Base-by-base conservation (phyloP, 768 basidiomycete species). In the Xerocomellus dryophilus region DNA sequence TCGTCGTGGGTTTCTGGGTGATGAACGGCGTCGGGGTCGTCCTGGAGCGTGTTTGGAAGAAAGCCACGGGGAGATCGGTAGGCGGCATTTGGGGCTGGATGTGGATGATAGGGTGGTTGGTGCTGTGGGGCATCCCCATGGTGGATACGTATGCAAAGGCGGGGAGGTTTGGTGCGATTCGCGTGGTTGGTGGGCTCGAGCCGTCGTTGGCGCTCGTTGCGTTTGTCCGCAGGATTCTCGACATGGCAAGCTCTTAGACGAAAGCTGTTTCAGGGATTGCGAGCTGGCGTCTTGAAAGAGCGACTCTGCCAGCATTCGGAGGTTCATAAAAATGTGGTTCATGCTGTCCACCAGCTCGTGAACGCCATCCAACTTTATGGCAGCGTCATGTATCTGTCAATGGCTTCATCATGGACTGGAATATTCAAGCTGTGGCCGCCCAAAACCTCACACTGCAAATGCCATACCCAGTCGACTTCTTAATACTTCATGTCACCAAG, bases 11-110 rank as follows among this genome's bases (percentile, higher is more conserved):
- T 0, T 85, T 80, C 58, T 88, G 85, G 67, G 43, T 82, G 45
- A 67, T 82, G 66, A 81, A 77, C 60, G 84, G 79, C n/a, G 61
- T 82, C 0, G 83, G 83, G 5, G 63, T 81, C 17, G 54, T 79
- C 7, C 31, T 82, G 35, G 86, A 87, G 64, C 66, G 71, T 5
- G 54, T 64, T 6, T 86, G 76, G 76, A 75, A 69, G 57, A 54
- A 54, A 3, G 38, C 64, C 4, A 79, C 75, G 2, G 79, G 81
- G 8, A 59, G 60, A 35, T 66, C 66, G 47, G 78, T 83, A 8
- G 65, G 70, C 15, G 86, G 84, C 2, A 53, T 69, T 38, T 40
- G 61, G 9, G 84, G 85, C 0, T 66, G 74, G 67, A 34, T 75
- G 9, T 88, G 85, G 85, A 71, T 75, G 12, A 59, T 70, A 29